Evolutionary conservation across 371 early-diverging fungal species (phyloP), one percentile per base, ranked within the genome.

Genomic region (Mortierella sp.): DNA sequence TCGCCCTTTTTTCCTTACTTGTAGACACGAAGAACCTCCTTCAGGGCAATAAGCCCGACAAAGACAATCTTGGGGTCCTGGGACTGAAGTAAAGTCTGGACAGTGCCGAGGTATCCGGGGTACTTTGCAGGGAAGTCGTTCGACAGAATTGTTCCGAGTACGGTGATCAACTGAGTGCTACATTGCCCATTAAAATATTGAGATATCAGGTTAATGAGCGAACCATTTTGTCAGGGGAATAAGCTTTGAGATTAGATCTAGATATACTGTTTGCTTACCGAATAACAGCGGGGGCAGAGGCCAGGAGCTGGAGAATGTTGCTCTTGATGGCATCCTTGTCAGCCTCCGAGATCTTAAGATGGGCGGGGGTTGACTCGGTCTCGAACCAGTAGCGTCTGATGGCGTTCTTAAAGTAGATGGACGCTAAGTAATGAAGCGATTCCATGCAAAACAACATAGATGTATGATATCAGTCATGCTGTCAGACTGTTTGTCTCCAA

Each of bases 381-480:
- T 91, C 88, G 76, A 91, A 91, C 98, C 98, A 98, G 44, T 92
- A 91, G 73, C 91, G 93, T 63, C 89, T 87, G 75, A 97, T 88
- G 28, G 95, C 91, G 87, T 98, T 98, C 90, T 98, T 98, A 89
- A 98, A 97, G 91, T 96, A 97, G 82, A 98, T 96, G n/a, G 97
- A 94, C 83, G 95, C 98, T 94, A 80, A 80, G 88, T 60, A 28
- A 52, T 31, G 54, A 21, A 48, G 63, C 14, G 45, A 52, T 28
- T 52, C 28, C 34, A 70, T 28, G 42, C 11, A 42, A 38, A 38
- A 24, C 68, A 68, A 34, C 19, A 26, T 42, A 0, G 28, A 14
- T 79, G 31, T 26, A 26, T 19, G 38, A 38, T 42, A 24, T 55
- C 24, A 47, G 72, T 77, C 58, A 34, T 55, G 42, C 31, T 45